Evolutionary conservation across 163 green algal species (phyloP).

Genomic region (Botryococcus braunii): DNA sequence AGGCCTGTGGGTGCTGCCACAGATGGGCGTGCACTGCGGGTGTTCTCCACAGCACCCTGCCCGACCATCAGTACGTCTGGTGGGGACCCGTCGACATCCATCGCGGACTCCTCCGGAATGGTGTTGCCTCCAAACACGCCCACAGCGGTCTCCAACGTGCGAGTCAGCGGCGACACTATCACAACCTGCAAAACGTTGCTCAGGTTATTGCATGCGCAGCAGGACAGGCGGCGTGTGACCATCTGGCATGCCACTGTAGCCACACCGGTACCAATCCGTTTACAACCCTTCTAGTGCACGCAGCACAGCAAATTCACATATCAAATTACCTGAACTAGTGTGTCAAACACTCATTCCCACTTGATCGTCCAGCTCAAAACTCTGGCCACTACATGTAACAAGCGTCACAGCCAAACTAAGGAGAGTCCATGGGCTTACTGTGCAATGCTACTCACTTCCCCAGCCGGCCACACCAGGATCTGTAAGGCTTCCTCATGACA

Average conservation of each 20-base stretch:
- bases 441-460: too few relatives aligned
- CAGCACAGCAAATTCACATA: neutral
- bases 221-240: too few relatives aligned
- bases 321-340: neutral
- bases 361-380: neutral
- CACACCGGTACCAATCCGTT: neutral
- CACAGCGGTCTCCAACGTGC: slow-evolving; percentile 50
- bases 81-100: neutral
- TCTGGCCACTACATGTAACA: too few relatives aligned
- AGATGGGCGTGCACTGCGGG: slow-evolving; percentile 23
- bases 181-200: slow-evolving; percentile 31
- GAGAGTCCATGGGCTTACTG: too few relatives aligned
- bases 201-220: neutral
- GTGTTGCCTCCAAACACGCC: slow-evolving; percentile 36
- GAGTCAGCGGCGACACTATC: slow-evolving; percentile 42
- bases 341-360: neutral
- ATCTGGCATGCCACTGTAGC: neutral
- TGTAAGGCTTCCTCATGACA: too few relatives aligned
- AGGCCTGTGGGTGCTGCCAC: slow-evolving; percentile 15
- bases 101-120: too few relatives aligned
- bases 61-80: slow-evolving; percentile 23
- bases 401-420: too few relatives aligned
- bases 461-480: too few relatives aligned
- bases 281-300: neutral
- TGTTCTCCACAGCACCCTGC: slow-evolving; percentile 13